Evolutionary conservation across 345 rosid genomes (phyloP), one percentile per base, ranked within the genome.

Genomic region (Brassica nigra): DNA sequence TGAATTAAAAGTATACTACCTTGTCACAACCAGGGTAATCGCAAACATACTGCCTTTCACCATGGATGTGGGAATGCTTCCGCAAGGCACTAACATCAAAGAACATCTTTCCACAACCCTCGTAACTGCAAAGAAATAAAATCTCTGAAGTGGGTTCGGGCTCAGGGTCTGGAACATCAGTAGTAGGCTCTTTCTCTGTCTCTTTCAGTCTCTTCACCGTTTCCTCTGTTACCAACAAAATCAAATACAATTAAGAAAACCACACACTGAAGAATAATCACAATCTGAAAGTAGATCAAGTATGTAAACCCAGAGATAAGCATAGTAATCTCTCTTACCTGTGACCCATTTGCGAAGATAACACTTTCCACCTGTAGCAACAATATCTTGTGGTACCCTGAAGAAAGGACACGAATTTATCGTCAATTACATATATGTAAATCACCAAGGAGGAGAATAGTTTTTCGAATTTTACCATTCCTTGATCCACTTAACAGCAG

Each of bases 341-440:
- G 92, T 88, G 54, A 95, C 91, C 99, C 97, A 95, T 87, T 85
- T 95, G 68, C 85, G 83, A 78, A 95, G 81, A 81, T 68, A 85
- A 76, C 98, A 95, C 90, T 90, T 95, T 20, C 97, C 97, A 71
- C 98, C 98, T 61, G 93, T 95, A 3, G 98, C 95, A 23, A 89
- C 92, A 74, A 90, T 89, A 85, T 95, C 98, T 84, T 93, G 99
- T 16, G 99, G 99, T 66, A 93, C 98, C 99, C 99, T 95, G 71
- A 76, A 27, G 33, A 67, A 31, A 66, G 69, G 49, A 36, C 8
- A 36, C 8, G 0, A 8, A 8, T 18, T 36, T 8, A 15, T 64
- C 68, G 12, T 34, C n/a, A 11, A 61, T 27, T 61, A 11, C 30
- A 27, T 4, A 11, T 27, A 59, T 27, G 31, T 10, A 59, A 30